Percentiles rank a stretch among this genome's conserved stretches.
phyloP scores from a whole-genome alignment of 331 rosid species.

The Ulmus americana region DNA sequence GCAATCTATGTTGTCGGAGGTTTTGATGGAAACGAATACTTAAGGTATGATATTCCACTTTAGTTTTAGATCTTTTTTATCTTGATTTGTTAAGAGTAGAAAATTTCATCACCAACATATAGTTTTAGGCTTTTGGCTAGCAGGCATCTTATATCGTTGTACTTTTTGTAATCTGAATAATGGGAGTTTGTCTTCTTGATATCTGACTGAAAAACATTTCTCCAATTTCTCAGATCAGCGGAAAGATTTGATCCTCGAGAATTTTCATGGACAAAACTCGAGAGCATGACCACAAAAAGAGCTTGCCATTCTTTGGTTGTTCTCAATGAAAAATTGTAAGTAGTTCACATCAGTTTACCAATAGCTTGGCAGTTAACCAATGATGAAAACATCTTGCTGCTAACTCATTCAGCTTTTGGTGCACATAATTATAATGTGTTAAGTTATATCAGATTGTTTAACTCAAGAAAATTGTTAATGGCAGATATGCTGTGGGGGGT shows the following conservation, averaged over 20 bases:
- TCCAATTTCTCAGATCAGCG: slow-evolving; percentile 27
- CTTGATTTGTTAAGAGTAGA: neutral
- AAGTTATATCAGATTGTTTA: too few species aligned
- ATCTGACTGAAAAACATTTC: neutral
- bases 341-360: neutral
- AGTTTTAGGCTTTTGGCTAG: neutral
- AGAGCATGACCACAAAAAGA: slow-evolving; percentile 33
- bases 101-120: neutral
- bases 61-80: neutral
- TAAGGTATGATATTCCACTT: slow-evolving; percentile 26
- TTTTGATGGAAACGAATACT: slow-evolving; percentile 31
- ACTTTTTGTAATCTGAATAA: neutral
- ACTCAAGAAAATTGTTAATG: neutral
- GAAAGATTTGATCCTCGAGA: slow-evolving; percentile 45
- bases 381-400: too few species aligned
- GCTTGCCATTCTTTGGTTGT: slow-evolving; percentile 33
- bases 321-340: slow-evolving; percentile 38
- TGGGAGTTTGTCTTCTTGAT: neutral
- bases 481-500: slow-evolving; percentile 46
- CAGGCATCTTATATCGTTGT: neutral
- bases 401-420: too few species aligned
- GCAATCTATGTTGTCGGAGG: slow-evolving; percentile 42
- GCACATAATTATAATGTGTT: too few species aligned
- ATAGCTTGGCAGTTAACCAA: neutral
- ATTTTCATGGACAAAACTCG: slow-evolving; percentile 27